phyloP scores from a whole-genome alignment of 108 stramenopile genomes.

The Bacterosira constricta region DNA sequence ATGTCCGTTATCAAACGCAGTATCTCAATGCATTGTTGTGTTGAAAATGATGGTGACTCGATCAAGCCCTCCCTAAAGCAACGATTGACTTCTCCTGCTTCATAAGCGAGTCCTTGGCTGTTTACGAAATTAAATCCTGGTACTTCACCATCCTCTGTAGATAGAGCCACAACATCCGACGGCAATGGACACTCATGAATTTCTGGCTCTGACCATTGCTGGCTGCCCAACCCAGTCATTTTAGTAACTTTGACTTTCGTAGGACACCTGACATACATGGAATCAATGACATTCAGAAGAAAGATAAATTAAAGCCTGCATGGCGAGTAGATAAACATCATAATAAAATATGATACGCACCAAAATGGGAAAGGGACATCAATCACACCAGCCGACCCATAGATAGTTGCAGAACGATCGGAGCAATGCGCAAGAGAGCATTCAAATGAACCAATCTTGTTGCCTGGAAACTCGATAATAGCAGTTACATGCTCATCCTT shows the following conservation, averaged over 20 bases:
- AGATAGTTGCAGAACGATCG: conserved; percentile 44
- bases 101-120: conserved; percentile 49
- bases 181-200: conserved; percentile 40
- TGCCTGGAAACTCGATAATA: conserved; percentile 47
- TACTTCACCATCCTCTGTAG: neutral
- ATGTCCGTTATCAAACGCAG: conserved; percentile 52
- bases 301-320: neutral
- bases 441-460: conserved; percentile 52
- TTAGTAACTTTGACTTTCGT: conserved; percentile 45
- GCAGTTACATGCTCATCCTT: conserved; percentile 56
- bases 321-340: neutral
- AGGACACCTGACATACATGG: conserved; percentile 43
- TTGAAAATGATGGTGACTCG: conserved; percentile 42
- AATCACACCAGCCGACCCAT: conserved; percentile 50
- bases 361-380: conserved; percentile 58
- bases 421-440: conserved; percentile 49
- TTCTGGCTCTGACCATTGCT: conserved; percentile 43
- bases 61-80: conserved; percentile 47
- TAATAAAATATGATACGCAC: conserved; percentile 6
- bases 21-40: conserved; percentile 37
- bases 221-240: conserved; percentile 54
- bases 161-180: conserved; percentile 23
- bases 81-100: conserved; percentile 55
- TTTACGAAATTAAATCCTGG: conserved; percentile 59
- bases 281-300: too few relatives aligned